Evolutionary conservation across 2,329 filamentous ascomycete species (phyloP).

Genomic region (Davidsoniella neocaledoniae): DNA sequence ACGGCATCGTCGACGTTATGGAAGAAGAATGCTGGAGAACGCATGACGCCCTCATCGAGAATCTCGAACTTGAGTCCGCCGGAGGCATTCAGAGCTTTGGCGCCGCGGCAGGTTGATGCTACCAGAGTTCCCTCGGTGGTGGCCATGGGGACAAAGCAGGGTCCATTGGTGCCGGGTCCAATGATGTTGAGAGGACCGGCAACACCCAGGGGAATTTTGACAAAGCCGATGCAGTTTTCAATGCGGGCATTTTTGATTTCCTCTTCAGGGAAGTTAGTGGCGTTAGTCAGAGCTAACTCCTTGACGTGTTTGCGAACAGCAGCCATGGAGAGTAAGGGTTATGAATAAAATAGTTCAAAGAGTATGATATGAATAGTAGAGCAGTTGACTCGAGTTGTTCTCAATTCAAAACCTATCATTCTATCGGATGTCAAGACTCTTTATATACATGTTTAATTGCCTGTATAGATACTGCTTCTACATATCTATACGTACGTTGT

Average conservation of each 20-base stretch:
- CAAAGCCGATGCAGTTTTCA: constrained; percentile 6
- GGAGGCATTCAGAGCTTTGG: constrained; percentile 1
- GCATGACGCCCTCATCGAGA: not conserved
- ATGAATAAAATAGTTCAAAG: no score
- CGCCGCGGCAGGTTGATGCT: not conserved
- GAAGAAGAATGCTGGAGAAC: not conserved
- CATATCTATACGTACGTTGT: no score
- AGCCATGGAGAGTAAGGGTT: no score
- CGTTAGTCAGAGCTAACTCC: not conserved
- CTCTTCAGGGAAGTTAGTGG: not conserved
- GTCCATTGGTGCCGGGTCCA: not conserved
- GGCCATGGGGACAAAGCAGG: constrained; percentile 1
- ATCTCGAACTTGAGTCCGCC: constrained; percentile 1
- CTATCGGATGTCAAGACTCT: no score
- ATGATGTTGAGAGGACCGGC: constrained; percentile 2
- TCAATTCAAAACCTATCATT: no score
- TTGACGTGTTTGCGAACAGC: no score
- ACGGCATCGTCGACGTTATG: not conserved
- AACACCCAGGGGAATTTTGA: constrained; percentile 1
- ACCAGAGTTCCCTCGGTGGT: constrained; percentile 4
- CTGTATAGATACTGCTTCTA: no score
- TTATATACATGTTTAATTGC: no score
- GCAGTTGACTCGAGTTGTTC: no score
- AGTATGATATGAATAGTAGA: no score
- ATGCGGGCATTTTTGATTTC: not conserved